Percentiles rank a stretch among this genome's conserved stretches.
Conservation (phyloP, 164 flowering plant species). For the Amborella trichopoda region DNA sequence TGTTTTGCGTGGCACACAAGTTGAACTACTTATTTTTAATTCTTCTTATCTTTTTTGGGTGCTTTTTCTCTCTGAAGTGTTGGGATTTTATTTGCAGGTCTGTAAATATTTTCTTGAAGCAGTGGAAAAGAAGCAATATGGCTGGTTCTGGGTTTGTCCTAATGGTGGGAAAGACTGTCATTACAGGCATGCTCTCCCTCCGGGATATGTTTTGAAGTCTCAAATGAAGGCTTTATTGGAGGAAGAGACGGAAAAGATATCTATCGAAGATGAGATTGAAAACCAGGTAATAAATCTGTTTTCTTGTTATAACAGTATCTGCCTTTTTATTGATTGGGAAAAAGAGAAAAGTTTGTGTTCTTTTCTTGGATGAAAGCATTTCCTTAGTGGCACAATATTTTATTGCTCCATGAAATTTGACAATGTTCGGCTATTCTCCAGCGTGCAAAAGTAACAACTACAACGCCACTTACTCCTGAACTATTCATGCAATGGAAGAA, state of each 20-base stretch:
- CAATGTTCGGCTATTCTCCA: slow-evolving; percentile 9
- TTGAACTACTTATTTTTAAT: too few species aligned
- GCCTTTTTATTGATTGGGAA: too few species aligned
- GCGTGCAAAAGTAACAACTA: slow-evolving; percentile 64
- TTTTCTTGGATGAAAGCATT: neutral
- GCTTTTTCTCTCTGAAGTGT: too few species aligned
- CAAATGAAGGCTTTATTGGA: slow-evolving; percentile 97
- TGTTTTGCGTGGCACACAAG: too few species aligned
- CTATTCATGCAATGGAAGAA: slow-evolving; percentile 85
- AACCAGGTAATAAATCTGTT: slow-evolving; percentile 43
- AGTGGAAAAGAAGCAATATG: slow-evolving; percentile 97
- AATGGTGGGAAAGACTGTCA: slow-evolving; percentile 86
- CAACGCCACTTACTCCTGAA: slow-evolving; percentile 86
- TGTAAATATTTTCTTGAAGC: slow-evolving; percentile 94
- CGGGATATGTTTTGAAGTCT: slow-evolving; percentile 87
- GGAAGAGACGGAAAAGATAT: slow-evolving; percentile 60
- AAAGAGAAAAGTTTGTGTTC: neutral
- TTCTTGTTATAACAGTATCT: too few species aligned
- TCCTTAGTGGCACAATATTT: neutral
- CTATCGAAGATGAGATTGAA: slow-evolving; percentile 96
- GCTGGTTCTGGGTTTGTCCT: slow-evolving; percentile 86
- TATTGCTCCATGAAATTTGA: too few species aligned
- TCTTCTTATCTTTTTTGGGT: too few species aligned
- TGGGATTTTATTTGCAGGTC: slow-evolving; percentile 58
- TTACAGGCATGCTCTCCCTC: slow-evolving; percentile 97